A percentile compares a stretch with the other conserved stretches of the same genome.
Conservation (phyloP, 2,329 filamentous ascomycete genomes). For the Talaromyces amestolkiae region DNA sequence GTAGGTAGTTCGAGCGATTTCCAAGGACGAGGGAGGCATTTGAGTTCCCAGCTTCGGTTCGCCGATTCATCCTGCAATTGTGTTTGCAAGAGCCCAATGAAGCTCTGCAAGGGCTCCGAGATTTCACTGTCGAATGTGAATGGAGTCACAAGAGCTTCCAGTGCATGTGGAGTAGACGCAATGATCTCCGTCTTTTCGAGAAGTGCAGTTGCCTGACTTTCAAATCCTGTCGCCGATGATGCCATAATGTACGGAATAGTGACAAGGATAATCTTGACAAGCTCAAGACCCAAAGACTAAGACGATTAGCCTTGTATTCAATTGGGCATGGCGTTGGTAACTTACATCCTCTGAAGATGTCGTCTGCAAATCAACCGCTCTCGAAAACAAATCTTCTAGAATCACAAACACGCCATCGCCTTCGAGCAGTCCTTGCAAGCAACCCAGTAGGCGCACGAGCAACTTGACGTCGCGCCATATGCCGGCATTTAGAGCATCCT, state of each 20-base stretch:
- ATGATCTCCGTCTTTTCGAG: conserved; percentile 96
- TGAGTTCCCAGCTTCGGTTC: conserved; percentile 69
- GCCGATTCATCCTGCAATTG: conserved; percentile 75
- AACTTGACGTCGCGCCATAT: conserved; percentile 92
- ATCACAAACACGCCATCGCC: conserved; percentile 82
- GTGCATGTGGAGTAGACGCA: conserved; percentile 77
- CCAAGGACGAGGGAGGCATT: conserved; percentile 60
- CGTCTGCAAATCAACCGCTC: conserved; percentile 90
- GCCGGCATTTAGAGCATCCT: conserved; percentile 67
- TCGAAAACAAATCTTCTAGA: conserved; percentile 83
- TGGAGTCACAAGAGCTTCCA: conserved; percentile 83
- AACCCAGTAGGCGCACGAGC: conserved; percentile 82
- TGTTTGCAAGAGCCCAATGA: conserved; percentile 78
- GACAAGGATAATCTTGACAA: conserved; percentile 94
- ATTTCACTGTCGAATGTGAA: conserved; percentile 63
- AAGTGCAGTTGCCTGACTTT: conserved; percentile 71
- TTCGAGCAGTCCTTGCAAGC: conserved; percentile 74
- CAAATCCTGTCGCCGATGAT: conserved; percentile 66
- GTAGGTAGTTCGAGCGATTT: conserved; percentile 29
- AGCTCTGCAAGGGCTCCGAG: conserved; percentile 63
- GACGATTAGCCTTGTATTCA: conserved; percentile 12
- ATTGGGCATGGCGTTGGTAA: conserved; percentile 21
- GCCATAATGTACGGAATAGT: conserved; percentile 89
- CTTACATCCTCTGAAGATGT: conserved; percentile 87
- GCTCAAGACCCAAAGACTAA: conserved; percentile 67